phyloP scores from a whole-genome alignment of 257 asterid genomes.

The Parsonsia alboflavescens region DNA sequence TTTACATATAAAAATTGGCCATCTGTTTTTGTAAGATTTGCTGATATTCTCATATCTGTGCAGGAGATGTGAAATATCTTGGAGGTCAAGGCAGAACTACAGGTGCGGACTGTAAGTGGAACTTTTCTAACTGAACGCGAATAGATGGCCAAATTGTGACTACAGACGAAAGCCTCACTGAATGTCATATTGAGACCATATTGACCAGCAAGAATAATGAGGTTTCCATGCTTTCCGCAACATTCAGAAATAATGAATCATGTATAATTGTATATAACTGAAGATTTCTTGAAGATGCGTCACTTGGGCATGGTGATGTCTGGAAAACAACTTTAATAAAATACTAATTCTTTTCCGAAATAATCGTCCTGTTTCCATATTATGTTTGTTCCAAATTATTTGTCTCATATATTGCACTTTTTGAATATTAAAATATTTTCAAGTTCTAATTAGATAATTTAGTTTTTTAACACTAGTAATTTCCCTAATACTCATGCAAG shows the following conservation, averaged over 20 bases:
- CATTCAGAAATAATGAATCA: not conserved
- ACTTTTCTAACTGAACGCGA: not conserved
- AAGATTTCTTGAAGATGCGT: not conserved
- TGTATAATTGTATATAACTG: not conserved
- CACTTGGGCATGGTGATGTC: not conserved
- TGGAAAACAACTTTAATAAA: not conserved
- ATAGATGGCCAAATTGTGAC: too few species aligned
- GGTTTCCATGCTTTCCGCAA: not conserved
- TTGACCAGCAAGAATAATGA: not conserved
- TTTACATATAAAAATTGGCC: not conserved
- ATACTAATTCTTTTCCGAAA: not conserved
- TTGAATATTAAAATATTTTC: too few species aligned
- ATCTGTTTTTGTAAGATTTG: not conserved
- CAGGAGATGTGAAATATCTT: slow-evolving; percentile 11
- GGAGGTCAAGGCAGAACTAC: not conserved
- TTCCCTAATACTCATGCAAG: too few species aligned
- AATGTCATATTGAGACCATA: not conserved
- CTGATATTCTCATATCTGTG: not conserved
- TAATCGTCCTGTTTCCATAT: too few species aligned
- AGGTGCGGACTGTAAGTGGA: not conserved
- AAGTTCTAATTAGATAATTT: too few species aligned
- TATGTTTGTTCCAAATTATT: too few species aligned
- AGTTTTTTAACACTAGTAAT: too few species aligned
- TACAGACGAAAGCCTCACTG: not conserved
- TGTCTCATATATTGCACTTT: too few species aligned